Conservation (phyloP, 805 yeast species). For the Ogataea minuta region DNA sequence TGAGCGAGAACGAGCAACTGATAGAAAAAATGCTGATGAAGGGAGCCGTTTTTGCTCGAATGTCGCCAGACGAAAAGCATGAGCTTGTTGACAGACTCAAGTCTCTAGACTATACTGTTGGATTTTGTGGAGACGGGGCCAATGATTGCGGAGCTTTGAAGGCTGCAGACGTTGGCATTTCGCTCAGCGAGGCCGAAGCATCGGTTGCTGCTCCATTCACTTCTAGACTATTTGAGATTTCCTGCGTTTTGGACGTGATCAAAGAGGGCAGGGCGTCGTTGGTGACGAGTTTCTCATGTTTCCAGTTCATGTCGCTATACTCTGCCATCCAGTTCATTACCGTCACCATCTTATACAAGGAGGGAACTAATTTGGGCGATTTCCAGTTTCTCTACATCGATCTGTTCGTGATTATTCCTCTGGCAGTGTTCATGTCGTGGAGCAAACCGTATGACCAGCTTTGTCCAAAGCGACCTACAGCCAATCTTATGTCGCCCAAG, state of each 20-base stretch:
- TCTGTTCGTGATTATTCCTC: slow-evolving; percentile 82
- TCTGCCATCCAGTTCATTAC: slow-evolving; percentile 94
- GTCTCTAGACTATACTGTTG: slow-evolving; percentile 83
- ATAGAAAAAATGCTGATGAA: slow-evolving; percentile 63
- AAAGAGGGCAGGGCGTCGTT: slow-evolving; percentile 93
- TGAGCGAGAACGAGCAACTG: slow-evolving; percentile 38
- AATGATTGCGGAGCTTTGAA: slow-evolving; percentile 98
- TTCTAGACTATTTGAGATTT: slow-evolving; percentile 81
- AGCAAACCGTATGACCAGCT: slow-evolving; percentile 68
- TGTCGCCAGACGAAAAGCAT: slow-evolving; percentile 99
- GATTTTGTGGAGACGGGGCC: slow-evolving; percentile 99
- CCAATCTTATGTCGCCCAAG: slow-evolving; percentile 87
- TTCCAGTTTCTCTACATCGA: slow-evolving; percentile 96
- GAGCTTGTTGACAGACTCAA: slow-evolving; percentile 89
- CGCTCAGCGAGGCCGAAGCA: slow-evolving; percentile 96
- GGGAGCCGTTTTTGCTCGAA: slow-evolving; percentile 83
- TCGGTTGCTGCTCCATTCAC: slow-evolving; percentile 99
- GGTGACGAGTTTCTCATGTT: slow-evolving; percentile 94
- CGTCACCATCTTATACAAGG: slow-evolving; percentile 77
- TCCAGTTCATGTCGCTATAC: slow-evolving; percentile 96
- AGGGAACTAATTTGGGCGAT: slow-evolving; percentile 93
- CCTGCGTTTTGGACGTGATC: slow-evolving; percentile 89
- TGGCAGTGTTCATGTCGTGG: slow-evolving; percentile 98
- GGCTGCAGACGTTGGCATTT: slow-evolving; percentile 96
- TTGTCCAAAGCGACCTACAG: slow-evolving; percentile 80